A percentile compares a stretch with the other conserved stretches of the same genome.
Conservation (phyloP, 345 rosid genomes). For the Dimocarpus longan region DNA sequence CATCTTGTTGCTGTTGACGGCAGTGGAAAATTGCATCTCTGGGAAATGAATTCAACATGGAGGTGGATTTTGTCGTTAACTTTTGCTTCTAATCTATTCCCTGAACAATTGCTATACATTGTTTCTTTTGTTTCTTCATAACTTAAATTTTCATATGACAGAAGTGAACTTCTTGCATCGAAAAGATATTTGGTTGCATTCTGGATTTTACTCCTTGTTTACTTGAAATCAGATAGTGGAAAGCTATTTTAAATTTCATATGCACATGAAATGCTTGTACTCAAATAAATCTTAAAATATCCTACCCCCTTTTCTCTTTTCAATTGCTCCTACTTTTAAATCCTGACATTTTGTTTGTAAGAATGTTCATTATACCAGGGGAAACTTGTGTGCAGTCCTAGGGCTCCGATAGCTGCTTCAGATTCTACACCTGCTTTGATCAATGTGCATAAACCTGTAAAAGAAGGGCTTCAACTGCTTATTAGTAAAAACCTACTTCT, state of each 20-base stretch:
- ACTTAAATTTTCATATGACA: slow-evolving; percentile 2
- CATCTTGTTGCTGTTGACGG: slow-evolving; percentile 65
- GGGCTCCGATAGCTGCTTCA: neutral
- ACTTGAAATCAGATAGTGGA: neutral
- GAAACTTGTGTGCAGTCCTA: neutral
- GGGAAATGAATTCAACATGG: slow-evolving; percentile 85
- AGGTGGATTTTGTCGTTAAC: slow-evolving; percentile 51
- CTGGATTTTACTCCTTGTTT: neutral
- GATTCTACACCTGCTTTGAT: neutral
- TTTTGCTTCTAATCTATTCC: slow-evolving; percentile 13
- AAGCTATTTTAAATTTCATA: neutral
- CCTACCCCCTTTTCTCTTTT: neutral
- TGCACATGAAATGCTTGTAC: neutral
- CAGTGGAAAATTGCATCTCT: slow-evolving; percentile 69
- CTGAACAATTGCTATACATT: neutral
- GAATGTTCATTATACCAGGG: neutral
- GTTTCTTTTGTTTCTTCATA: slow-evolving; percentile 3
- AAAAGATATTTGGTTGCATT: slow-evolving; percentile 7
- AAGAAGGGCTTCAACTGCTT: neutral
- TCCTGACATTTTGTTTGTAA: neutral
- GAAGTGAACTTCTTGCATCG: neutral
- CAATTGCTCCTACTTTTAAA: neutral
- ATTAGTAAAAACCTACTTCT: neutral
- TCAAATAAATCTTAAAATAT: neutral
- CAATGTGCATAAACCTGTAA: neutral